Evolutionary conservation across 345 rosid genomes (phyloP), one percentile per base, ranked within the genome.

Genomic region (Pistacia integerrima): DNA sequence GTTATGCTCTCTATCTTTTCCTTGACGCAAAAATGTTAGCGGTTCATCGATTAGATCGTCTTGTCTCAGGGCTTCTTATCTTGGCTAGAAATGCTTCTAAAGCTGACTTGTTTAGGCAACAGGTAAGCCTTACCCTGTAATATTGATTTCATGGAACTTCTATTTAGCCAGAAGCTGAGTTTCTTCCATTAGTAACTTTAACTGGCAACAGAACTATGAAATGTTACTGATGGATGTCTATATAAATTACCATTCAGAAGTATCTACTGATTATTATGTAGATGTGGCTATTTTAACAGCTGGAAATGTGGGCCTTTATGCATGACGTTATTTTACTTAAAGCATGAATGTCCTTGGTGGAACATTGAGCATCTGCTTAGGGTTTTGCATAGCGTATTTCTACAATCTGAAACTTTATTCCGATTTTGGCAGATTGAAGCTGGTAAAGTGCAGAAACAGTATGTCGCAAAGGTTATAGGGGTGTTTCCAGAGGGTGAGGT

Each of bases 11-110:
- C 41, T 49, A 11, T 28, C 12, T 69, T 81, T 75, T 78, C 82
- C 88, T 88, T 90, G 85, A 82, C 82, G 75, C 73, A 58, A 72
- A 79, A 58, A 36, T 64, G 41, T 60, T 79, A 91, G 97, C 97
- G 54, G 78, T 93, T 84, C 98, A 92, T 85, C 83, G 94, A 55
- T 82, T 92, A 73, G 98, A 93, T 84, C 88, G 95, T 64, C 94
- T 93, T 62, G 97, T 93, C 82, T 93, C 97, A 20, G 97, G 99
- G 74, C 89, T 96, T 76, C 98, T 93, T 71, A 93, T 93, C 79
- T 81, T 93, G 76, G 99, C 97, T 58, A 90, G 97, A 86, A 93
- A 80, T 86, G 88, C 94, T 35, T 82, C 88, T 48, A 93, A 83
- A 81, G 97, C 99, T 81, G 95, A 92, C 69, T 58, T 83, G 79